These are phyloP conservation scores for Chalara sp. DNA, from an alignment of 2,329 filamentous ascomycete species.

Conservation along the genomic window DNA sequence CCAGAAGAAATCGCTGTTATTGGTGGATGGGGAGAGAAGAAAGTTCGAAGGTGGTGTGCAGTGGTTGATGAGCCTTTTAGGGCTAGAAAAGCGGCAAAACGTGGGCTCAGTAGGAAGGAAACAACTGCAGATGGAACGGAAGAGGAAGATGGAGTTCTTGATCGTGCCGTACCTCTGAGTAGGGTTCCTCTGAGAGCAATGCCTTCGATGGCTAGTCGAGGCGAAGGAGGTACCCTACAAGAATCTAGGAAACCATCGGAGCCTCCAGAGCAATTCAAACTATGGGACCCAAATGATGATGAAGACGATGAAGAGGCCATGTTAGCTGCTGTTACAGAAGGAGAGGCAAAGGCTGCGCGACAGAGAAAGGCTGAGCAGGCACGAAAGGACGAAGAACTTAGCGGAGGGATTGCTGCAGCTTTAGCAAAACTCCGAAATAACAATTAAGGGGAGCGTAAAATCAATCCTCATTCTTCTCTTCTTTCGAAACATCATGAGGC, in stretches of 20 bases:
- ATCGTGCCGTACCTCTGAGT: constrained; percentile 26
- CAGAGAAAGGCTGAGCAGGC: background rate
- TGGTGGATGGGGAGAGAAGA: constrained; percentile 93
- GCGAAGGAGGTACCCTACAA: background rate
- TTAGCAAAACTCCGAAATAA: background rate
- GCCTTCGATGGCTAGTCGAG: background rate
- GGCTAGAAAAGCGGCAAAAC: constrained; percentile 61
- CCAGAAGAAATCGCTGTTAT: constrained; percentile 79
- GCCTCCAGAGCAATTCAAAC: background rate
- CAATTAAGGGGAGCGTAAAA: background rate
- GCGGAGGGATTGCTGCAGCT: background rate
- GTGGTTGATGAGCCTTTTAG: constrained; percentile 83
- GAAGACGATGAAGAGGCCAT: background rate
- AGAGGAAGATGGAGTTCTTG: constrained; percentile 30
- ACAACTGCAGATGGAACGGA: constrained; percentile 11
- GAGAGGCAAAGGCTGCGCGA: background rate
- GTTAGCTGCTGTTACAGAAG: background rate
- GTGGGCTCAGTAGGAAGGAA: constrained; percentile 26
- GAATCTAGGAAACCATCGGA: background rate
- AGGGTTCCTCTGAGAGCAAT: constrained; percentile 14
- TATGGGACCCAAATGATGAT: background rate
- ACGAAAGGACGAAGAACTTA: background rate
- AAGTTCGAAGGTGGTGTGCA: constrained; percentile 78
- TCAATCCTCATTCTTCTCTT: background rate
- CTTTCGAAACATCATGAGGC: too few relatives aligned